Conservation (phyloP, 495 filamentous ascomycete species). For the Penicillium riverlandense region DNA sequence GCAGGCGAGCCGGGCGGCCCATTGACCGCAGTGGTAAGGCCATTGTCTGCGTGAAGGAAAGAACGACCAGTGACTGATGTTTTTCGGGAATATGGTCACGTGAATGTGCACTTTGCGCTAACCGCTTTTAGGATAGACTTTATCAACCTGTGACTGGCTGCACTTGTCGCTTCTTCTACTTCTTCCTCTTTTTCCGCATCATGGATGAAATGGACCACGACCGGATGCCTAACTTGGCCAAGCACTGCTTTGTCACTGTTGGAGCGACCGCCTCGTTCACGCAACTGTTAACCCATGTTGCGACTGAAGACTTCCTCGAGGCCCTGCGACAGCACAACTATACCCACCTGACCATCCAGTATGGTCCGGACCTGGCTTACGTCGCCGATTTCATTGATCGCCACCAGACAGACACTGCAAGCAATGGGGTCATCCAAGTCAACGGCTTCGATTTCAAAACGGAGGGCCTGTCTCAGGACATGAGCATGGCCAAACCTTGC, state of each 20-base stretch:
- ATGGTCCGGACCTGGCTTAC: slow-evolving; percentile 49
- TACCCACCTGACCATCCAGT: slow-evolving; percentile 65
- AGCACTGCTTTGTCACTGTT: slow-evolving; percentile 73
- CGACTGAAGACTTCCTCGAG: slow-evolving; percentile 41
- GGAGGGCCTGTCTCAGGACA: slow-evolving; percentile 48
- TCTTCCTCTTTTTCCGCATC: background rate
- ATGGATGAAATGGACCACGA: background rate
- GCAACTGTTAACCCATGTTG: slow-evolving; percentile 47
- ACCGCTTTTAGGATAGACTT: background rate
- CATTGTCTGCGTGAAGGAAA: slow-evolving; percentile 24
- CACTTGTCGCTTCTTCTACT: slow-evolving; percentile 5
- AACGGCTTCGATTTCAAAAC: slow-evolving; percentile 59
- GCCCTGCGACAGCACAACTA: slow-evolving; percentile 49
- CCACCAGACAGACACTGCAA: slow-evolving; percentile 13
- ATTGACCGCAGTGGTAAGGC: slow-evolving; percentile 33
- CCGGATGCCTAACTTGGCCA: background rate
- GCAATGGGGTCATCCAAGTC: slow-evolving; percentile 39
- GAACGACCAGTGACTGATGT: slow-evolving; percentile 9
- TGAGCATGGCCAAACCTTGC: slow-evolving; percentile 41
- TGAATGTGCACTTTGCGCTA: slow-evolving; percentile 11
- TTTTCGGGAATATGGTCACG: slow-evolving; percentile 5
- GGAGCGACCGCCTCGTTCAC: slow-evolving; percentile 78
- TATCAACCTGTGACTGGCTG: background rate
- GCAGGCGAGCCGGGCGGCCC: slow-evolving; percentile 25
- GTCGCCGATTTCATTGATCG: slow-evolving; percentile 36